Evolutionary conservation across 177 flowering plant genomes (phyloP).

Genomic region (Tripterygium wilfordii): DNA sequence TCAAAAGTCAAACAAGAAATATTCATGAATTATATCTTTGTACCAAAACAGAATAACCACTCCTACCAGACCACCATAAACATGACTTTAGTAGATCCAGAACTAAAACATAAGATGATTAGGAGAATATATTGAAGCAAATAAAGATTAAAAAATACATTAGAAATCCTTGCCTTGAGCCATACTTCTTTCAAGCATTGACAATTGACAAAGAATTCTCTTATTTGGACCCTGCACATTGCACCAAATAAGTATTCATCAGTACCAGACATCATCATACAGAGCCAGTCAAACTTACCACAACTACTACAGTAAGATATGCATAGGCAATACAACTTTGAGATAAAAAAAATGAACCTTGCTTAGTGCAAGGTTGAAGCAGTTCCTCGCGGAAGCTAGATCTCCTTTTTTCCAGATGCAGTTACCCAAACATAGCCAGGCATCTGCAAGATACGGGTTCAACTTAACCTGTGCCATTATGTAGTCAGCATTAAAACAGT

Average conservation of each 20-base stretch:
- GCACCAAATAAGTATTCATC: slow-evolving; percentile 5
- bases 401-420: slow-evolving; percentile 97
- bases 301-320: background rate
- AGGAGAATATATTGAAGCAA: too few species aligned
- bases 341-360: slow-evolving; percentile 39
- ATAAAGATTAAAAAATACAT: too few species aligned
- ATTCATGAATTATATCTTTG: too few species aligned
- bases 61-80: too few species aligned
- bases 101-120: too few species aligned
- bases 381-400: slow-evolving; percentile 67
- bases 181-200: slow-evolving; percentile 90
- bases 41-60: too few species aligned
- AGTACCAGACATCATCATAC: background rate
- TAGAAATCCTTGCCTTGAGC: slow-evolving; percentile 59
- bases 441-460: slow-evolving; percentile 91
- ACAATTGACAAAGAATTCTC: slow-evolving; percentile 70
- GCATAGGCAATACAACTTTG: background rate
- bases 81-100: too few species aligned
- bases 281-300: background rate
- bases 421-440: slow-evolving; percentile 88
- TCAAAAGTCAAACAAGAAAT: too few species aligned
- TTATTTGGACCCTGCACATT: slow-evolving; percentile 70
- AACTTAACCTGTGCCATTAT: slow-evolving; percentile 69
- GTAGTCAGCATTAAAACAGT: slow-evolving; percentile 12
- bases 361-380: slow-evolving; percentile 60